Base-by-base conservation (phyloP, 805 yeast species). In the Saccharomyces mikatae region DNA sequence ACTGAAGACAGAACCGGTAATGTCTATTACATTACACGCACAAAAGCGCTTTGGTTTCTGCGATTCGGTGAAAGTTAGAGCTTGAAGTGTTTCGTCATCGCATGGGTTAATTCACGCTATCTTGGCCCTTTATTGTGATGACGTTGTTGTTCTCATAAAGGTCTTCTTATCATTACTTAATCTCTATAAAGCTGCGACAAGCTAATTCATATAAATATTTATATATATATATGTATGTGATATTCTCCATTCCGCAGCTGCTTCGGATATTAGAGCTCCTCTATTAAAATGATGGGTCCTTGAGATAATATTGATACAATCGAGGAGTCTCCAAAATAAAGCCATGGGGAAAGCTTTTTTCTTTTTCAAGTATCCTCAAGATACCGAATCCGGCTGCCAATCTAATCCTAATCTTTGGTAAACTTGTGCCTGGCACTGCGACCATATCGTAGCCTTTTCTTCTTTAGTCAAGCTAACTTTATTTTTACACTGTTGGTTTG, bases 401-500 rank as follows among this genome's bases (percentile, higher is more conserved):
- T 80, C 79, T 47, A 83, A 67, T 0, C 83, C 85, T 51, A 84
- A 66, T 46, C 81, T 70, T 51, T 70, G 66, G 62, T 82, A 82
- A 17, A 84, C 80, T 28, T 71, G 71, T 4, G 74, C 62, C 64
- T 84, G 89, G 21, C 82, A 83, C 32, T 76, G 79, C n/a, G 74
- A 75, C 89, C 88, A 84, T 13, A 83, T 66, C 47, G 68, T 62
- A 51, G 76, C 73, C 64, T 82, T 82, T 60, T 82, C 82, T 26
- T 77, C 79, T 58, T 77, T 75, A 9, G 78, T 70, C 41, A 83
- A 65, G 22, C 56, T 51, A 1, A 60, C 54, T 30, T 58, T 55
- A n/a, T 32, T 49, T 22, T 48, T 36, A 10, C 44, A 24, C 44
- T 36, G 44, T 36, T 36, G 44, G 21, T 36, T 36, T 36, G 44